These are phyloP conservation scores for Margaritispora aquatica DNA, from an alignment of 495 filamentous ascomycete genomes.

Conservation along the genomic window DNA sequence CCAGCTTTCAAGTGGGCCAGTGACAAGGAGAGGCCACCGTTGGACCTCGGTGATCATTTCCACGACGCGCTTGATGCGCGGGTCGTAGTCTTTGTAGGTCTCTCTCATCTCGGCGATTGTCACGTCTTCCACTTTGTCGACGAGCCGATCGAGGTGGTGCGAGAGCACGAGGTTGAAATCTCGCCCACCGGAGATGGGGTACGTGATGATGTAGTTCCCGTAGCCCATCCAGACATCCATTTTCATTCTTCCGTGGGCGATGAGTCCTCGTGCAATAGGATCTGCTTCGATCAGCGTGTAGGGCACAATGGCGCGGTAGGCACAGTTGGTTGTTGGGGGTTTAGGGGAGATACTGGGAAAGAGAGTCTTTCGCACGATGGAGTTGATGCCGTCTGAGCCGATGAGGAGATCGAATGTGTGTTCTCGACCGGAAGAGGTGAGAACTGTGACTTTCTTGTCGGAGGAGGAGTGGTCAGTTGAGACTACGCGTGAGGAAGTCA, in stretches of 20 bases:
- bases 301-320: slow-evolving; percentile 35
- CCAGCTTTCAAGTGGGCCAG: slow-evolving; percentile 29
- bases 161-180: slow-evolving; percentile 44
- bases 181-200: slow-evolving; percentile 39
- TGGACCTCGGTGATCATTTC: slow-evolving; percentile 18
- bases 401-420: slow-evolving; percentile 35
- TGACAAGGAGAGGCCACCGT: slow-evolving; percentile 36
- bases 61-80: slow-evolving; percentile 30
- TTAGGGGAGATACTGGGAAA: slow-evolving; percentile 31
- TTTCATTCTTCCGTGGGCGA: slow-evolving; percentile 27
- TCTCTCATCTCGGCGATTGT: slow-evolving; percentile 27
- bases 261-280: slow-evolving; percentile 30
- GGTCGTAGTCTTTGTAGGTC: slow-evolving; percentile 31
- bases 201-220: slow-evolving; percentile 41
- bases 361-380: slow-evolving; percentile 29
- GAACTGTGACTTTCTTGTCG: slow-evolving; percentile 25
- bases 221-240: slow-evolving; percentile 42
- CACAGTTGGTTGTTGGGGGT: slow-evolving; percentile 35
- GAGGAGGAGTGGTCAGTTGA: slow-evolving; percentile 19
- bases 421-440: slow-evolving; percentile 26
- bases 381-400: slow-evolving; percentile 37
- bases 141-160: slow-evolving; percentile 29
- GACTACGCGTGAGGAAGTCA: slow-evolving; percentile 31
- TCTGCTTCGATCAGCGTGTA: slow-evolving; percentile 33
- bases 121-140: slow-evolving; percentile 26